phyloP scores from a whole-genome alignment of 768 basidiomycete genomes.

The Pseudohyphozyma bogoriensis region DNA sequence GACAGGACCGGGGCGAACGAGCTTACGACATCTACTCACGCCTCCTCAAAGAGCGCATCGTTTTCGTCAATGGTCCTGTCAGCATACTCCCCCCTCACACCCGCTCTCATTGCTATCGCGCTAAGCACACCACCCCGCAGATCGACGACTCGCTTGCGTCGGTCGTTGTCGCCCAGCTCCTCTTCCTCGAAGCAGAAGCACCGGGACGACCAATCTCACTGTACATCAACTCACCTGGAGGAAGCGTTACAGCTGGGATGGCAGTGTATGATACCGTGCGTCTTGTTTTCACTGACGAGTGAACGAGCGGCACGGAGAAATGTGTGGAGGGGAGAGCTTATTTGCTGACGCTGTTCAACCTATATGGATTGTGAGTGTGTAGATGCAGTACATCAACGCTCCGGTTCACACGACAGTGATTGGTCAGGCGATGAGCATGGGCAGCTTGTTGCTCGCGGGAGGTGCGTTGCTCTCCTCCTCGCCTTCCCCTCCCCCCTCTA shows the following conservation, averaged over 20 bases:
- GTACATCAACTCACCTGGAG: slow-evolving; percentile 95
- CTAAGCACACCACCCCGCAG: slow-evolving; percentile 40
- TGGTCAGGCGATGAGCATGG: slow-evolving; percentile 93
- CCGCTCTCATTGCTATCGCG: not conserved
- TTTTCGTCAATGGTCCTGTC: slow-evolving; percentile 90
- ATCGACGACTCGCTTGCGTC: slow-evolving; percentile 84
- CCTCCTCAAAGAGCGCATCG: slow-evolving; percentile 80
- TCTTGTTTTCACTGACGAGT: slow-evolving; percentile 5
- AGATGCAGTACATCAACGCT: slow-evolving; percentile 69
- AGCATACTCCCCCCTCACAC: not conserved
- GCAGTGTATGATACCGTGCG: slow-evolving; percentile 95
- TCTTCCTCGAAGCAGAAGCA: slow-evolving; percentile 93
- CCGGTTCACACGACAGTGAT: slow-evolving; percentile 95
- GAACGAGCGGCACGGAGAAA: no score
- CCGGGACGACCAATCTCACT: slow-evolving; percentile 62
- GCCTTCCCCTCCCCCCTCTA: not conserved
- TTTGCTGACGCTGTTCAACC: no score
- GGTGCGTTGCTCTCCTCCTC: slow-evolving; percentile 38
- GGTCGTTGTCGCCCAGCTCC: slow-evolving; percentile 76
- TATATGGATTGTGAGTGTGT: no score
- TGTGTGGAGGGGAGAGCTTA: no score
- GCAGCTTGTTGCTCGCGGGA: slow-evolving; percentile 79
- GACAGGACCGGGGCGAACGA: slow-evolving; percentile 20
- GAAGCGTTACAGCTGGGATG: slow-evolving; percentile 87
- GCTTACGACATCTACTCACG: slow-evolving; percentile 60